Evolutionary conservation across 2,329 filamentous ascomycete species (phyloP).

Genomic region (Mollisiaceae sp.): DNA sequence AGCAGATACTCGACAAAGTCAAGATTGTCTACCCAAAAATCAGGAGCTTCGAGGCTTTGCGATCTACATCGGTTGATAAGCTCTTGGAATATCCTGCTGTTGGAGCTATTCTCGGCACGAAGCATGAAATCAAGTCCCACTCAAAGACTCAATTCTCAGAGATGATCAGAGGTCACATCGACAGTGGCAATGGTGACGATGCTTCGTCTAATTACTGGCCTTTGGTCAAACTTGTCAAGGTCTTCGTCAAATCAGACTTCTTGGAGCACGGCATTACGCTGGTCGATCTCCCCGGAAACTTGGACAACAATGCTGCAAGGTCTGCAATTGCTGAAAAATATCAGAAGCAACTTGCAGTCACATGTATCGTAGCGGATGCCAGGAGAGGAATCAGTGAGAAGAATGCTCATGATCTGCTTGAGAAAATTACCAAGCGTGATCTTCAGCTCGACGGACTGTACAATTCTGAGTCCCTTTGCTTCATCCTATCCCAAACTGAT

Average conservation of each 20-base stretch:
- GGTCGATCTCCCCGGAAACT: slow-evolving; percentile 31
- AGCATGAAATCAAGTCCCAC: not conserved
- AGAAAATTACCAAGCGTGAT: slow-evolving; percentile 18
- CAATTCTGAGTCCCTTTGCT: slow-evolving; percentile 27
- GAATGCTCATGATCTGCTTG: slow-evolving; percentile 29
- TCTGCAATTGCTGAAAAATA: slow-evolving; percentile 24
- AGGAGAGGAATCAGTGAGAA: slow-evolving; percentile 27
- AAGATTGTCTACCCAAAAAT: slow-evolving; percentile 49
- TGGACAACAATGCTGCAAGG: slow-evolving; percentile 32
- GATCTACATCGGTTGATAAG: slow-evolving; percentile 29
- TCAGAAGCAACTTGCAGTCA: slow-evolving; percentile 28
- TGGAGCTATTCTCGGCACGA: slow-evolving; percentile 23
- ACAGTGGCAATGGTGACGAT: slow-evolving; percentile 16
- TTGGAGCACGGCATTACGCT: not conserved
- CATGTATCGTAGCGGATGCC: slow-evolving; percentile 27
- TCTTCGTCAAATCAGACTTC: slow-evolving; percentile 14
- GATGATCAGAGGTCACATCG: slow-evolving; percentile 26
- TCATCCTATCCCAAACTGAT: slow-evolving; percentile 31
- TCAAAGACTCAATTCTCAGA: slow-evolving; percentile 16
- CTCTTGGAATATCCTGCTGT: slow-evolving; percentile 27
- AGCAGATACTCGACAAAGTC: slow-evolving; percentile 48
- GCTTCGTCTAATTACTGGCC: slow-evolving; percentile 27
- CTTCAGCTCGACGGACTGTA: slow-evolving; percentile 33
- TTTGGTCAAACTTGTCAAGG: slow-evolving; percentile 26
- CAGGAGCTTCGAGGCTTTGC: slow-evolving; percentile 42